A percentile compares a stretch with the other conserved stretches of the same genome.
Conservation (phyloP, 257 asterid genomes). For the Galeopsis tetrahit region DNA sequence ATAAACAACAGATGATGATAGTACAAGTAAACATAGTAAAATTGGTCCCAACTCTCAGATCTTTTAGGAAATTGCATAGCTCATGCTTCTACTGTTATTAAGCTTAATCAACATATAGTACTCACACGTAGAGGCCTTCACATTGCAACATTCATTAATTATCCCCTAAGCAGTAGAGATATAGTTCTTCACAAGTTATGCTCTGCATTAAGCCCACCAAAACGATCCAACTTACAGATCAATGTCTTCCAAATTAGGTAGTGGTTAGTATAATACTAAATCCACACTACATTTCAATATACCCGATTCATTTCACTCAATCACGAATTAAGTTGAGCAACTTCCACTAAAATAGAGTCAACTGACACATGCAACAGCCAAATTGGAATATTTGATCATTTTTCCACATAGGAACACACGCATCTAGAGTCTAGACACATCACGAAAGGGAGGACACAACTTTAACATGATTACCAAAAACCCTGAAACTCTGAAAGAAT, state of each 20-base stretch:
- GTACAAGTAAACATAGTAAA: neutral
- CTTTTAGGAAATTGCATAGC: neutral
- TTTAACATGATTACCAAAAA: conserved; percentile 24
- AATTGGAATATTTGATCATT: conserved; percentile 7
- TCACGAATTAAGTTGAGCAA: neutral
- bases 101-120: conserved; percentile 8
- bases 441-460: neutral
- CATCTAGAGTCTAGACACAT: conserved; percentile 10
- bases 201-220: neutral
- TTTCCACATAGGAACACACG: conserved; percentile 9
- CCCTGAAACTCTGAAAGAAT: conserved; percentile 1
- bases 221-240: too few species aligned
- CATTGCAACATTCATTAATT: neutral
- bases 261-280: neutral
- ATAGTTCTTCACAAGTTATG: neutral
- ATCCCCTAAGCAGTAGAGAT: neutral
- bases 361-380: conserved; percentile 9
- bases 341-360: conserved; percentile 6
- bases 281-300: neutral
- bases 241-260: neutral
- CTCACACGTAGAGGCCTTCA: conserved; percentile 6
- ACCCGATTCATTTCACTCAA: conserved; percentile 5
- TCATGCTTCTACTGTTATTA: neutral
- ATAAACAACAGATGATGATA: neutral
- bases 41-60: neutral